A percentile compares a stretch with the other conserved stretches of the same genome.
Conservation (phyloP, 116 monocot genomes). For the Trichopus zeylanicus region DNA sequence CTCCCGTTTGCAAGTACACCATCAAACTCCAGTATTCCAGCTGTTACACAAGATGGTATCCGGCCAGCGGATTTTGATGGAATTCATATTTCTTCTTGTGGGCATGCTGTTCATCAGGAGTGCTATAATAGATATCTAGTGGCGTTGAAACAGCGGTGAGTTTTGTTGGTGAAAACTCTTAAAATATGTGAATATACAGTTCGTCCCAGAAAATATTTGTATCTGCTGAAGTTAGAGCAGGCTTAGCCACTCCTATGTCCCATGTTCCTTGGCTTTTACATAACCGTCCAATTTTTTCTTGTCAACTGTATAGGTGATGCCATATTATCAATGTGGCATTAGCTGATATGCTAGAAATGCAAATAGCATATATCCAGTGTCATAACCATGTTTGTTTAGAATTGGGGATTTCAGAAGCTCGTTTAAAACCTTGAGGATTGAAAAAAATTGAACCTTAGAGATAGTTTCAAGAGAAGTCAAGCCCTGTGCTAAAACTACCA, state of each 20-base stretch:
- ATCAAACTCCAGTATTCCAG: slow-evolving; percentile 18
- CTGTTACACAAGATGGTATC: slow-evolving; percentile 18
- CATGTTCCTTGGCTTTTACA: background rate
- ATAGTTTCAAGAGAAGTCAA: no score
- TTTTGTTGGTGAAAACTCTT: background rate
- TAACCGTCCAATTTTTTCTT: background rate
- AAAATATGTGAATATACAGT: background rate
- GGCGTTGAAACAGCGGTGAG: slow-evolving; percentile 82
- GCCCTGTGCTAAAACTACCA: no score
- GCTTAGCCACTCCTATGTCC: no score
- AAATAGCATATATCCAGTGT: background rate
- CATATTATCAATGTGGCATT: background rate
- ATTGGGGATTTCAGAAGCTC: background rate
- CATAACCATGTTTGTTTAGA: background rate
- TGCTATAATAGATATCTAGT: slow-evolving; percentile 75
- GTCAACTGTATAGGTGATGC: background rate
- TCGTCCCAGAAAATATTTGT: no score
- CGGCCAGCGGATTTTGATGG: slow-evolving; percentile 74
- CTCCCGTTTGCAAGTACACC: background rate
- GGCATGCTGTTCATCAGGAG: slow-evolving; percentile 95
- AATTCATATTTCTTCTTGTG: slow-evolving; percentile 92
- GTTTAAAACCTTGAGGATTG: background rate
- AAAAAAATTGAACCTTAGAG: no score
- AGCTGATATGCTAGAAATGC: no score
- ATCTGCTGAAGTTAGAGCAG: no score